Conservation (phyloP, 352 stramenopile genomes). For the Phytophthora ohioensis region DNA sequence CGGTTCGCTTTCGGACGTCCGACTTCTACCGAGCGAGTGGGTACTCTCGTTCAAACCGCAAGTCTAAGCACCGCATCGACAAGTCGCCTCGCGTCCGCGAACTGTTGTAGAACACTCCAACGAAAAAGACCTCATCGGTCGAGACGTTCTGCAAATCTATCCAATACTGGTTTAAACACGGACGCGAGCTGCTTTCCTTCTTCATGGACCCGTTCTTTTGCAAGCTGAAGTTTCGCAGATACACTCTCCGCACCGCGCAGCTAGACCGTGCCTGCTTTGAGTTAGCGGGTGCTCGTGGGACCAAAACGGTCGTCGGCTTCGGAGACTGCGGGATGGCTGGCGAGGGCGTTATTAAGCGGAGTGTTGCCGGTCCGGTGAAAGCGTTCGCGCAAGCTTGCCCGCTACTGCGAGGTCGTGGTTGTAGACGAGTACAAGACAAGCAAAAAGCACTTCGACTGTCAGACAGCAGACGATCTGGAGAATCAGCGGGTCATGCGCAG, state of each 20-base stretch:
- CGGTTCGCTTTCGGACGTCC: neutral
- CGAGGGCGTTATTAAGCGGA: neutral
- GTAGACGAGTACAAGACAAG: constrained; percentile 15
- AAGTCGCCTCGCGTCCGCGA: constrained; percentile 6
- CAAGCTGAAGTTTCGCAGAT: neutral
- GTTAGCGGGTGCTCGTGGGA: constrained; percentile 1
- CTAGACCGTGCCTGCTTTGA: constrained; percentile 1
- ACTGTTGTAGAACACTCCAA: neutral
- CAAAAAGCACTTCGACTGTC: constrained; percentile 10
- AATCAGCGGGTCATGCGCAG: constrained; percentile 6
- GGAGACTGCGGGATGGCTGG: constrained; percentile 8
- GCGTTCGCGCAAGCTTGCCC: constrained; percentile 11
- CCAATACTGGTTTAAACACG: neutral
- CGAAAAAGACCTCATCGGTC: constrained; percentile 11
- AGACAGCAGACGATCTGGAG: neutral
- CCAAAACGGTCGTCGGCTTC: constrained; percentile 1
- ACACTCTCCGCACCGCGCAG: neutral
- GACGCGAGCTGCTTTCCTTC: neutral
- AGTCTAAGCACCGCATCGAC: constrained; percentile 12
- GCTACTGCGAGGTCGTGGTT: constrained; percentile 13
- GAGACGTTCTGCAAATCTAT: neutral
- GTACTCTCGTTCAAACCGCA: constrained; percentile 8
- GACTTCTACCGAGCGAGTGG: constrained; percentile 1
- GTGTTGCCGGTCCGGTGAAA: neutral
- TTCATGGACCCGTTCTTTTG: constrained; percentile 1